Evolutionary conservation across 2,329 filamentous ascomycete species (phyloP), one percentile per base, ranked within the genome.

Genomic region (Fusarium phyllophilum): DNA sequence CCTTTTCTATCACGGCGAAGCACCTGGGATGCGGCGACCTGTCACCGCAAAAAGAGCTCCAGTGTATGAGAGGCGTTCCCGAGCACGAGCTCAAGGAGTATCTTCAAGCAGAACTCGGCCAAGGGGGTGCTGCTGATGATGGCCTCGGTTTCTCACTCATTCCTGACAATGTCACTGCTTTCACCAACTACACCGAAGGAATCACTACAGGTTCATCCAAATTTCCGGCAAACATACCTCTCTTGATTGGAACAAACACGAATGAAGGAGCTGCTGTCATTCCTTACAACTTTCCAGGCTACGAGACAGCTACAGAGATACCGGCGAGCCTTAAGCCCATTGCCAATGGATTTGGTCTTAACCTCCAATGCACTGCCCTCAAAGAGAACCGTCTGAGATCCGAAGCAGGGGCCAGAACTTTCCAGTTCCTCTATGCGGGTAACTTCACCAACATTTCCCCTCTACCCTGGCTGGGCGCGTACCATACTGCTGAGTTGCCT

Each of bases 361-460:
- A 72, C 20, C 15, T 75, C 0, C 60, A 75, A 46, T 75, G 73
- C n/a, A 74, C 57, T 4, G 69, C 73, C 5, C 34, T 75, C 38
- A 55, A 56, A n/a, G 73, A 75, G 9, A 46, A 34, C 4, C 58
- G 57, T 8, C 41, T 74, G 6, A 69, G 73, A 3, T 60, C 57
- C 10, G n/a, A 62, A 38, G 57, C 33, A 13, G 73, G 73, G 5
- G 70, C 73, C 11, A 68, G 7, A 18, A 75, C 73, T 0, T 72
- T 74, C 8, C 70, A 75, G 14, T 75, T 75, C 13, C 49, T 74
- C 17, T 75, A 75, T 22, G 73, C 60, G 0, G 73, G 73, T 3
- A 75, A 75, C 22, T 75, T 75, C 15, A 75, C 73, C 8, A 74
- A 75, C 11, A 54, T 75, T 11, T 75, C 73, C 22, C 73, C 73